phyloP scores from a whole-genome alignment of 1,284 basidiomycete species.

The Ganoderma meredithae region DNA sequence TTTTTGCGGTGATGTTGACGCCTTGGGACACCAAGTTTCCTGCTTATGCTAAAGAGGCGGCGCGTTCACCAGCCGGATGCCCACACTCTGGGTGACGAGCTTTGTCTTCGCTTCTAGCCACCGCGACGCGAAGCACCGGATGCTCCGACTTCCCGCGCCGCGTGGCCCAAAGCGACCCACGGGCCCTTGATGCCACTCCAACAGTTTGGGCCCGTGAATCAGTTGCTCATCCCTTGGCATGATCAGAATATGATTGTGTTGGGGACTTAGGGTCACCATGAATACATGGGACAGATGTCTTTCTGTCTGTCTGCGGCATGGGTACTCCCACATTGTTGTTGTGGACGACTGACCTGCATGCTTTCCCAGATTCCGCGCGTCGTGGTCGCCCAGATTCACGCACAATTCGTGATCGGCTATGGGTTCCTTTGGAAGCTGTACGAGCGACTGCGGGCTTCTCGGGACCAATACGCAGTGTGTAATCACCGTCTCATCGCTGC shows the following conservation, averaged over 20 bases:
- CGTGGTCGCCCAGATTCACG: neutral
- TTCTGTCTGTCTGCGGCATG: neutral
- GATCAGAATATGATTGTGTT: neutral
- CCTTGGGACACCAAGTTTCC: neutral
- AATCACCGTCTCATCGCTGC: neutral
- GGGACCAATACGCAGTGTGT: neutral
- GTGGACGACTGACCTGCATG: neutral
- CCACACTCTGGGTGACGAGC: neutral
- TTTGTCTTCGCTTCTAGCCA: neutral
- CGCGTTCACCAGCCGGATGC: neutral
- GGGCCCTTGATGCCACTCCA: neutral
- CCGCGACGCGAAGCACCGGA: conserved; percentile 1
- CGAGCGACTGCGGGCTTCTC: neutral
- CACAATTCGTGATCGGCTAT: neutral
- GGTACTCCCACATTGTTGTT: neutral
- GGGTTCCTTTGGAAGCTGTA: neutral
- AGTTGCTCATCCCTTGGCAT: neutral
- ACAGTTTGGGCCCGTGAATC: too few species aligned
- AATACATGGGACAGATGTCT: neutral
- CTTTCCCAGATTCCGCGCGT: neutral
- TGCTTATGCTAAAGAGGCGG: neutral
- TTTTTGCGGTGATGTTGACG: neutral
- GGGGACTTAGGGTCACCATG: neutral
- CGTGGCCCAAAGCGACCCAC: neutral
- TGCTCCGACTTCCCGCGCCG: neutral